phyloP scores from a whole-genome alignment of 1,284 basidiomycete genomes.

The Rhizopogon parksii region DNA sequence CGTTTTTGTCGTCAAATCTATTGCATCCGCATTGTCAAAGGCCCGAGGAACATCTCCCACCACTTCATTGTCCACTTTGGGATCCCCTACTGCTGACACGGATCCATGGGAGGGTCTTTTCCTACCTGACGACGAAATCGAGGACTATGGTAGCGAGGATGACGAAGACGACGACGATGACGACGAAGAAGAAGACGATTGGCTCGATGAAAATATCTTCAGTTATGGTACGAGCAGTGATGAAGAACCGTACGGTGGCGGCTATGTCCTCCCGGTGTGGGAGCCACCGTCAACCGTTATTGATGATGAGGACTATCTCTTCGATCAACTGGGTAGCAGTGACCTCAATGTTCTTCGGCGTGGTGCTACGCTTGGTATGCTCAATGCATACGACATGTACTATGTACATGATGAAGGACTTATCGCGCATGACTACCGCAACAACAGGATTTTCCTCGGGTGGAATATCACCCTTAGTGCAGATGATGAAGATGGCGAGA shows the following conservation, averaged over 20 bases:
- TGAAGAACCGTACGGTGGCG: slow-evolving; percentile 30
- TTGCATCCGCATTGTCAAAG: slow-evolving; percentile 44
- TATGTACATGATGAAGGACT: slow-evolving; percentile 51
- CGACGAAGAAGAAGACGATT: slow-evolving; percentile 24
- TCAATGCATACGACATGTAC: slow-evolving; percentile 45
- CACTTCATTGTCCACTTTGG: slow-evolving; percentile 17
- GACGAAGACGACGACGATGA: slow-evolving; percentile 22
- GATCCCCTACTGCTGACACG: slow-evolving; percentile 27
- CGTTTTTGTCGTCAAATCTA: slow-evolving; percentile 58
- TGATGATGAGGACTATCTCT: slow-evolving; percentile 31
- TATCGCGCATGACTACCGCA: slow-evolving; percentile 33
- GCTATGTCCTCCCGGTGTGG: slow-evolving; percentile 45
- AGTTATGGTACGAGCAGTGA: slow-evolving; percentile 31
- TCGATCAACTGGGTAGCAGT: slow-evolving; percentile 31
- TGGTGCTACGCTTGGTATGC: slow-evolving; percentile 54
- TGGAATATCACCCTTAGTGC: slow-evolving; percentile 53
- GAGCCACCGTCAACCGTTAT: slow-evolving; percentile 43
- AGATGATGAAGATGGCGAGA: slow-evolving; percentile 44
- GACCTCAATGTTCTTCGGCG: slow-evolving; percentile 49
- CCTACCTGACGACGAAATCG: slow-evolving; percentile 35
- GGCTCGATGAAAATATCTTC: slow-evolving; percentile 29
- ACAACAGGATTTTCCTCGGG: slow-evolving; percentile 48
- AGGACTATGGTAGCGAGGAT: slow-evolving; percentile 35
- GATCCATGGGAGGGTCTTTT: slow-evolving; percentile 70
- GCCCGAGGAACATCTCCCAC: slow-evolving; percentile 20